Base-by-base conservation (phyloP, 2,329 filamentous ascomycete species). In the Penicillium vulpinum region DNA sequence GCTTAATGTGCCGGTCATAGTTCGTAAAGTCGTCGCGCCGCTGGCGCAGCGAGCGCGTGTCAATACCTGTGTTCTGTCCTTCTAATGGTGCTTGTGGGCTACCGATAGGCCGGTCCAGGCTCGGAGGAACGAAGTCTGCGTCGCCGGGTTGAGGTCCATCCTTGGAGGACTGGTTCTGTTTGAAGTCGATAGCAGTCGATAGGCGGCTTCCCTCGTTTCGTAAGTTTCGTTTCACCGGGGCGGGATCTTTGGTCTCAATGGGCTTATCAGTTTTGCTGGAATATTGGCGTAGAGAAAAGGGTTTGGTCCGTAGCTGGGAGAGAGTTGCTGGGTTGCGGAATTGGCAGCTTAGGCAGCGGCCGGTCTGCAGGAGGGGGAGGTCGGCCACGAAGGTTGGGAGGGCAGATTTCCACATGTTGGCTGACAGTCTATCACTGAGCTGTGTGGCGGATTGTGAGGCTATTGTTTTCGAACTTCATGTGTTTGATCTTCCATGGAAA, bases 41-140 rank as follows among this genome's bases (percentile, higher is more conserved):
- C 75, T 96, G 81, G 59, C 80, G 80, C 60, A 89, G 73, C 1
- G 86, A 82, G 39, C 92, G 86, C 18, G 65, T 69, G 67, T 95
- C 90, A 59, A 89, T 74, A 51, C 92, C 92, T 2, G 86, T 88
- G 76, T 97, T 97, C 73, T 97, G 87, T 58, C 91, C 91, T 13
- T 85, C 77, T 56, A 81, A 77, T 0, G 94, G 94, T 2, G 92
- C 89, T 36, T 84, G 77, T 11, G 82, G 80, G 75, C 96, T 85
- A 60, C 94, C 94, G 64, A 99, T 93, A 15, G 94, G 93, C 36
- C 91, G 86, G 38, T 80, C 78, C 52, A 88, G 79, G 1, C 78
- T 78, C 47, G 80, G 78, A 8, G 83, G 83, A 7, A 77, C 75
- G 68, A 83, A 83, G 47, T 80, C 76, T 59, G 73, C 65, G 44